Evolutionary conservation across 2,329 filamentous ascomycete species (phyloP).

Genomic region (Phaeosphaeria sp.): DNA sequence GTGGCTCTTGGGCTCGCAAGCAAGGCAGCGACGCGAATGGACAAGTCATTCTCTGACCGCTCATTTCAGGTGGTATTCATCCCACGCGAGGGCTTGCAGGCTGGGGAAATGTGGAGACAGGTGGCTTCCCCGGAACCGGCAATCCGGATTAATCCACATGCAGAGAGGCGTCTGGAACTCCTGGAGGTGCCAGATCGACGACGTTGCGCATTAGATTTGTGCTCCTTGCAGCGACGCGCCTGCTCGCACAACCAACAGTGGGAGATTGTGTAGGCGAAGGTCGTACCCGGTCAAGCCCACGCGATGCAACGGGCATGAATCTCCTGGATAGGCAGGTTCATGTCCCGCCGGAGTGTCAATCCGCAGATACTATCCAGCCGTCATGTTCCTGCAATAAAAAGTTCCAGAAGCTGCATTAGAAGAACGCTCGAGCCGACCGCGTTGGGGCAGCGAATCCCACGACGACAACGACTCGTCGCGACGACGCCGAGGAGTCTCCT

Average conservation of each 20-base stretch:
- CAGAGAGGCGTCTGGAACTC: conserved; percentile 25
- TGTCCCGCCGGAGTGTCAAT: conserved; percentile 10
- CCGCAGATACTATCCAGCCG: conserved; percentile 9
- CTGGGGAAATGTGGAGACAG: conserved; percentile 28
- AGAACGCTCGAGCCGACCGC: conserved; percentile 37
- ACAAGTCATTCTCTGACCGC: conserved; percentile 32
- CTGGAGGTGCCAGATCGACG: conserved; percentile 12
- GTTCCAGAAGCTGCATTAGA: conserved; percentile 34
- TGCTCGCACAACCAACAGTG: neutral
- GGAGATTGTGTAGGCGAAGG: neutral
- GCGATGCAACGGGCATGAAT: conserved; percentile 1
- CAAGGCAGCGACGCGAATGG: conserved; percentile 15
- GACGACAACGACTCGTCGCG: conserved; percentile 11
- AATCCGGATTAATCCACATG: conserved; percentile 20
- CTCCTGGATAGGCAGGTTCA: conserved; percentile 9
- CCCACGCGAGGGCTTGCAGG: conserved; percentile 32
- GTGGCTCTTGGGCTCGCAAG: conserved; percentile 14
- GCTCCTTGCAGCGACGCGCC: neutral
- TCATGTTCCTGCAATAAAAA: conserved; percentile 23
- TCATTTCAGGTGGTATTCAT: conserved; percentile 23
- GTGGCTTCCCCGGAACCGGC: conserved; percentile 28
- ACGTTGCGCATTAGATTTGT: conserved; percentile 8
- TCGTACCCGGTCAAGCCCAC: neutral
- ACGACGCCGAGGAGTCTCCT: neutral
- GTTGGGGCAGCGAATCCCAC: conserved; percentile 11